Evolutionary conservation across 345 rosid species (phyloP), one percentile per base, ranked within the genome.

Genomic region (Isatis tinctoria): DNA sequence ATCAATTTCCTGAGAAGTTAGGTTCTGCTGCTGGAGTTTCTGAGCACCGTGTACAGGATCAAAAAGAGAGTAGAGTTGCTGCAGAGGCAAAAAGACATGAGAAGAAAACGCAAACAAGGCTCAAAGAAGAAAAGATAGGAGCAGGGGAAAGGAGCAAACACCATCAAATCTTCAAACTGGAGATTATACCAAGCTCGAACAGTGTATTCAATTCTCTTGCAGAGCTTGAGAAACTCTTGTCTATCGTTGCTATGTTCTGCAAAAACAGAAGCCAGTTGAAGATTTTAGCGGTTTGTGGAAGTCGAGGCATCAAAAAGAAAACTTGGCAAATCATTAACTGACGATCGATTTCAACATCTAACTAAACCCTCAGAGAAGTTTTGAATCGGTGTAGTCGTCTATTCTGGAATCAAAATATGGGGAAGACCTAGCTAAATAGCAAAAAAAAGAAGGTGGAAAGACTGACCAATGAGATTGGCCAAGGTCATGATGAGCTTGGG

Each of bases 101-200:
- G 12, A 11, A 20, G 3, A 56, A 28, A 6, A 65, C 5, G 43
- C 18, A 26, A 62, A 20, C 16, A 70, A 32, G 53, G 32, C 18
- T 5, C 5, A 18, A 13, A 49, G 10, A 22, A 8, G 20, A n/a
- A 10, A 13, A 7, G 44, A 32, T 3, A 59, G 39, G 47, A 14
- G 37, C 10, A 9, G 68, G 33, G 22, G 6, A 24, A 10, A 44
- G 43, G 45, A 44, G 74, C 4, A 22, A 61, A 7, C 75, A 94
- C 98, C 98, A 94, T 89, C 82, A 94, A 79, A 82, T 94, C 96
- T 81, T 94, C 97, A 75, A 94, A 94, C 69, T 89, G 98, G 53
- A 94, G 85, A 77, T 85, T 85, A 80, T 89, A 94, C 98, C 98
- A 94, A 54, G 98, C 98, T 75, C 97, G 90, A 69, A 94, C 86